These are phyloP conservation scores for Pyrus betulifolia DNA, from an alignment of 306 rosid species.

Conservation along the genomic window DNA sequence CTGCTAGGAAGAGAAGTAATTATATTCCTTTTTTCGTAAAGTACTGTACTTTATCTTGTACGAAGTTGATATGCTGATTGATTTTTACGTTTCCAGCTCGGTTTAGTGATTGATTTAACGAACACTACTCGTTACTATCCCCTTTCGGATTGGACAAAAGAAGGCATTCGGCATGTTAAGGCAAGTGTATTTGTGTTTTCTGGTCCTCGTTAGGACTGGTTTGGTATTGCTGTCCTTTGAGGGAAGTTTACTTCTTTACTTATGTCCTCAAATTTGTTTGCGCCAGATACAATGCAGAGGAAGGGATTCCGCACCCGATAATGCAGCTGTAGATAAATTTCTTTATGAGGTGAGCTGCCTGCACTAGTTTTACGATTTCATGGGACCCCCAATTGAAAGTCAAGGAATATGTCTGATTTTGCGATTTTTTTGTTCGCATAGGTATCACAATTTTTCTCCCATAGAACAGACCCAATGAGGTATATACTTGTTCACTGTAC, in stretches of 20 bases:
- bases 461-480: slow-evolving; percentile 71
- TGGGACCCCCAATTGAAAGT: too few relatives aligned
- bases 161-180: slow-evolving; percentile 91
- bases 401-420: not conserved
- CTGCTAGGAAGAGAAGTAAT: slow-evolving; percentile 83
- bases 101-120: slow-evolving; percentile 93
- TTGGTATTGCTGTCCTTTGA: too few relatives aligned
- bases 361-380: too few relatives aligned
- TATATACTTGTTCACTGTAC: slow-evolving; percentile 96
- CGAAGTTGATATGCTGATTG: not conserved
- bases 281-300: slow-evolving; percentile 86
- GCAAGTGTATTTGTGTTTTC: slow-evolving; percentile 25
- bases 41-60: not conserved
- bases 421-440: slow-evolving; percentile 18
- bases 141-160: slow-evolving; percentile 66
- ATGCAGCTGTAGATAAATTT: slow-evolving; percentile 72
- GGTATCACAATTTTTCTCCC: slow-evolving; percentile 68
- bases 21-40: not conserved
- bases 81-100: slow-evolving; percentile 49
- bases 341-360: slow-evolving; percentile 65
- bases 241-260: slow-evolving; percentile 19
- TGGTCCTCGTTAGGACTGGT: not conserved
- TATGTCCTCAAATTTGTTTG: not conserved
- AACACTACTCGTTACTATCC: slow-evolving; percentile 86
- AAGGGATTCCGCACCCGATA: slow-evolving; percentile 87